A percentile compares a stretch with the other conserved stretches of the same genome.
phyloP scores from a whole-genome alignment of 176 grass and related monocot genomes.

The Cenchrus fungigraminus region DNA sequence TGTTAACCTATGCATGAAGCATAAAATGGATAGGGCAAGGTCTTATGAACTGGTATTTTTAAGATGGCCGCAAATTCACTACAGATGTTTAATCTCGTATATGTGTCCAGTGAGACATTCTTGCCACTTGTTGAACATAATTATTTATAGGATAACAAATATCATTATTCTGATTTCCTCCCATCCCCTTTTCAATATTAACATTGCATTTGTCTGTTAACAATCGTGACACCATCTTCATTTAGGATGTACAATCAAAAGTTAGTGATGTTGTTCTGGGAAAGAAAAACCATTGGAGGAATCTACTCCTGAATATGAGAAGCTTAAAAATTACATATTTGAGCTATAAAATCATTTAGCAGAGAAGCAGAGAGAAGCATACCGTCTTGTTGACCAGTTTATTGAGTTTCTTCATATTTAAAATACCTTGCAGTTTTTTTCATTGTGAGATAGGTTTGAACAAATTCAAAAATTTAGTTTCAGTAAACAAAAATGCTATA shows the following conservation, averaged over 20 bases:
- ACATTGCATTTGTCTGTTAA: neutral
- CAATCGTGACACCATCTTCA: neutral
- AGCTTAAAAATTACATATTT: neutral
- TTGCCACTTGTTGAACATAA: too few relatives aligned
- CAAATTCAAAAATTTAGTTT: neutral
- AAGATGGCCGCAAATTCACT: too few relatives aligned
- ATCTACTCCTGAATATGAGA: too few relatives aligned
- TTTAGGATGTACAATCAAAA: neutral
- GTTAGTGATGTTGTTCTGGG: too few relatives aligned
- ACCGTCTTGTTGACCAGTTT: constrained; percentile 67
- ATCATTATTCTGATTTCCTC: neutral
- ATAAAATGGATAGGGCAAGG: too few relatives aligned
- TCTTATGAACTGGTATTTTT: too few relatives aligned
- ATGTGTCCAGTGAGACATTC: too few relatives aligned
- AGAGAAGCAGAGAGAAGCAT: constrained; percentile 59
- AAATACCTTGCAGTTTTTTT: constrained; percentile 27
- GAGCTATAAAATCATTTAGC: constrained; percentile 91
- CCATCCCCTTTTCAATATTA: neutral
- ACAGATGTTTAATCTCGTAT: too few relatives aligned
- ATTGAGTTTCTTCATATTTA: neutral
- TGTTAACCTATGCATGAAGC: too few relatives aligned
- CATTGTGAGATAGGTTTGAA: constrained; percentile 4
- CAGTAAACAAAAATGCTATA: neutral
- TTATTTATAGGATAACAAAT: neutral
- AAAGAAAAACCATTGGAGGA: too few relatives aligned